phyloP scores from a whole-genome alignment of 129 eudicot species.

The Lactuca saligna region DNA sequence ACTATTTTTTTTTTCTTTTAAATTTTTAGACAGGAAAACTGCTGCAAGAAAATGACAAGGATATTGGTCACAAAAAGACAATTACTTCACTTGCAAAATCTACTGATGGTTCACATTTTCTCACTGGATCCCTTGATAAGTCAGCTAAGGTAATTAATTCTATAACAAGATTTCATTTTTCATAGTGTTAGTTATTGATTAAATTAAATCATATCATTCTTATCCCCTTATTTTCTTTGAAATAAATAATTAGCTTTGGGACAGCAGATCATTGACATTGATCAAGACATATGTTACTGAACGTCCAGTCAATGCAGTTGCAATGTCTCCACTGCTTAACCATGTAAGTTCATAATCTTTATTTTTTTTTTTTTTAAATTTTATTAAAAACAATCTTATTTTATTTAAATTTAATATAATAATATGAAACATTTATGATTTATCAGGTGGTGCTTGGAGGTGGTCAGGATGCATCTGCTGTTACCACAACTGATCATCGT shows the following conservation, averaged over 20 bases:
- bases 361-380: background rate
- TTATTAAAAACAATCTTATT: background rate
- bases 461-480: conserved; percentile 95
- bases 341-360: conserved; percentile 56
- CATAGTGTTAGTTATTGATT: background rate
- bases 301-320: conserved; percentile 92
- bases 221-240: conserved; percentile 7
- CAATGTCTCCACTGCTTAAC: conserved; percentile 89
- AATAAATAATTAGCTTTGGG: conserved; percentile 69
- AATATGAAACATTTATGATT: conserved; percentile 12
- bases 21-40: conserved; percentile 67
- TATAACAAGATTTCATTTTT: background rate
- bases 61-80: conserved; percentile 70
- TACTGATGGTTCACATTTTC: conserved; percentile 75
- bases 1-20: background rate
- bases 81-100: conserved; percentile 77
- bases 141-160: conserved; percentile 67
- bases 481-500: conserved; percentile 95
- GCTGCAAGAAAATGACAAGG: conserved; percentile 74
- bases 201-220: conserved; percentile 1
- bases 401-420: background rate
- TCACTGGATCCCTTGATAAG: conserved; percentile 82
- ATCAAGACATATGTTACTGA: conserved; percentile 89
- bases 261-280: conserved; percentile 70
- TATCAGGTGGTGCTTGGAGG: conserved; percentile 95